Percentiles rank a stretch among this genome's conserved stretches.
These are phyloP conservation scores for Gorgonomyces haynaldii DNA, from an alignment of 192 early-diverging fungal species.

Conservation along the genomic window DNA sequence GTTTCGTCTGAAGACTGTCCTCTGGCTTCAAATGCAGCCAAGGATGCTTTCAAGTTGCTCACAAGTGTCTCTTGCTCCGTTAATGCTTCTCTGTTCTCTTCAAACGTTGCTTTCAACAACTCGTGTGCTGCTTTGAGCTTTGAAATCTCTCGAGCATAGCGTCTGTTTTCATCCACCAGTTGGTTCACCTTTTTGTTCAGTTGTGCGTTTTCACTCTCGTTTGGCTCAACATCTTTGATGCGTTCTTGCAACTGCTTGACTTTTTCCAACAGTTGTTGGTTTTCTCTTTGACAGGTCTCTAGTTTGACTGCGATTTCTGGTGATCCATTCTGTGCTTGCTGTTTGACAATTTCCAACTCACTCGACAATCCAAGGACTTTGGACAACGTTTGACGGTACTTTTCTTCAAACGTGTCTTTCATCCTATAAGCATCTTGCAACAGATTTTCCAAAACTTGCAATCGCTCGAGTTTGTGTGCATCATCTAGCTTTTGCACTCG, in stretches of 20 bases:
- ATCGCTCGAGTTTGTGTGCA: constrained; percentile 13
- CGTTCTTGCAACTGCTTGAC: background rate
- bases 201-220: too few relatives aligned
- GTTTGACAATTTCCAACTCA: constrained; percentile 23
- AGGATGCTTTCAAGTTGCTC: constrained; percentile 20
- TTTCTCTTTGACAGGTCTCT: too few relatives aligned
- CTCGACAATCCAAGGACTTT: constrained; percentile 42
- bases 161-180: background rate
- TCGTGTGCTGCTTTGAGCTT: background rate
- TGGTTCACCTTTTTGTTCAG: background rate
- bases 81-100: background rate
- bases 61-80: background rate
- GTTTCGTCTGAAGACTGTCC: constrained; percentile 28
- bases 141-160: background rate
- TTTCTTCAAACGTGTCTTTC: constrained; percentile 48
- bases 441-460: constrained; percentile 41
- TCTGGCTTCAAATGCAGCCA: constrained; percentile 33
- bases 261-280: background rate
- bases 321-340: constrained; percentile 22
- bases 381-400: constrained; percentile 44
- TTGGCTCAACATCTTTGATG: too few relatives aligned
- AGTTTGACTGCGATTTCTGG: too few relatives aligned
- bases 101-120: background rate
- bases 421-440: constrained; percentile 48
- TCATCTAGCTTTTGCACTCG: constrained; percentile 9